phyloP scores from a whole-genome alignment of 495 filamentous ascomycete genomes.

The Stereocaulon alpinum region DNA sequence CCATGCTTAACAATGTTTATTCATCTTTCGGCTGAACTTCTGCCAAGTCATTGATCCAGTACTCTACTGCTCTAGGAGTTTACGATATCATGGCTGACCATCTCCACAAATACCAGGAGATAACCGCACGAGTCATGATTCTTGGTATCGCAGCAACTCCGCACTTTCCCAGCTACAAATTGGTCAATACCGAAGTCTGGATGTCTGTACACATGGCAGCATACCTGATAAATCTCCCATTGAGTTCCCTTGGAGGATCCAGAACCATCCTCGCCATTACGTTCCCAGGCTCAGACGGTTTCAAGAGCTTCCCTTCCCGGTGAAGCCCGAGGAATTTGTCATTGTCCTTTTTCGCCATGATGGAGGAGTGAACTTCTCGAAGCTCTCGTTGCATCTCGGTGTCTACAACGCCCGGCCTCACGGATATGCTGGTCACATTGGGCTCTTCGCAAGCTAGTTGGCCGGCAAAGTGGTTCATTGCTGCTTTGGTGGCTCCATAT shows the following conservation, averaged over 20 bases:
- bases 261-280: slow-evolving; percentile 73
- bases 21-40: slow-evolving; percentile 87
- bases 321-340: slow-evolving; percentile 61
- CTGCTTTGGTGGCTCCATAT: slow-evolving; percentile 83
- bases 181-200: slow-evolving; percentile 17
- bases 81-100: slow-evolving; percentile 24
- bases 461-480: slow-evolving; percentile 67
- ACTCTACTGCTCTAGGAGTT: neutral
- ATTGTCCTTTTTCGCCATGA: slow-evolving; percentile 55
- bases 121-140: neutral
- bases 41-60: slow-evolving; percentile 23
- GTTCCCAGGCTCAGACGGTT: slow-evolving; percentile 73
- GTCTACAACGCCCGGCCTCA: slow-evolving; percentile 80
- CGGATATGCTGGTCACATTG: slow-evolving; percentile 54
- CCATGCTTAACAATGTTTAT: slow-evolving; percentile 75
- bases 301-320: slow-evolving; percentile 56
- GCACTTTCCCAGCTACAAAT: slow-evolving; percentile 15
- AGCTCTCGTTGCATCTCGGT: slow-evolving; percentile 89
- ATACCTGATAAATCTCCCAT: slow-evolving; percentile 66
- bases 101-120: neutral
- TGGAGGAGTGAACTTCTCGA: slow-evolving; percentile 53
- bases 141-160: slow-evolving; percentile 13
- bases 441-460: slow-evolving; percentile 74
- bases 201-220: slow-evolving; percentile 26
- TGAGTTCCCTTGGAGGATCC: slow-evolving; percentile 52